These are phyloP conservation scores for Pseudogymnoascus sp. DNA, from an alignment of 2,329 filamentous ascomycete species.

Conservation along the genomic window DNA sequence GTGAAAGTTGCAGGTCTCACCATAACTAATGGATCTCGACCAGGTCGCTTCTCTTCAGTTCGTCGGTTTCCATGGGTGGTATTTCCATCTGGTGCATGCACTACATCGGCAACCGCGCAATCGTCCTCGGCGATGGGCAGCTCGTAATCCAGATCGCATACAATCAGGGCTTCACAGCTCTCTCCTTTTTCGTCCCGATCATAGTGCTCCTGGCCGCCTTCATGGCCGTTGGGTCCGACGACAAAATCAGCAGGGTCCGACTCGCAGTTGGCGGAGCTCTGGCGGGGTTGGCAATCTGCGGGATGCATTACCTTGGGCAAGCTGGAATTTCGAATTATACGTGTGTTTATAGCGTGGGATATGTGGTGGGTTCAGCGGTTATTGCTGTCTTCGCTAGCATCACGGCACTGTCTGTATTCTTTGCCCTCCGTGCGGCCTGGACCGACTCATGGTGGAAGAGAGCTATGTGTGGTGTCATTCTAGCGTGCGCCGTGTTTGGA, in stretches of 20 bases:
- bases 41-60: slow-evolving; percentile 53
- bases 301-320: slow-evolving; percentile 86
- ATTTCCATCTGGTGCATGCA: slow-evolving; percentile 73
- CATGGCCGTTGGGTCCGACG: slow-evolving; percentile 54
- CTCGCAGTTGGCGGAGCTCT: slow-evolving; percentile 56
- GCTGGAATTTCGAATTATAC: slow-evolving; percentile 70
- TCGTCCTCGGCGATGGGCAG: slow-evolving; percentile 57
- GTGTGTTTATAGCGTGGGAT: slow-evolving; percentile 49
- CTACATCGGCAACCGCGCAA: slow-evolving; percentile 74
- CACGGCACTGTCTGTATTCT: slow-evolving; percentile 65
- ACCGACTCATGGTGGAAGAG: slow-evolving; percentile 72
- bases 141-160: slow-evolving; percentile 62
- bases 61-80: slow-evolving; percentile 63
- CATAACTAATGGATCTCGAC: not conserved
- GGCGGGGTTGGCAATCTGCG: slow-evolving; percentile 66
- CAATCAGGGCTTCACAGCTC: slow-evolving; percentile 58
- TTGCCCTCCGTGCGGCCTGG: slow-evolving; percentile 67
- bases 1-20: not conserved
- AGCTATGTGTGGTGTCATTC: slow-evolving; percentile 52
- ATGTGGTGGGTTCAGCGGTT: slow-evolving; percentile 56
- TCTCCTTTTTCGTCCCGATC: slow-evolving; percentile 76
- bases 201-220: slow-evolving; percentile 66
- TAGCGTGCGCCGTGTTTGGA: slow-evolving; percentile 68
- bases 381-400: slow-evolving; percentile 68
- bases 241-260: slow-evolving; percentile 47